Base-by-base conservation (phyloP, 2,329 filamentous ascomycete species). In the Acephala macrosclerotiorum region DNA sequence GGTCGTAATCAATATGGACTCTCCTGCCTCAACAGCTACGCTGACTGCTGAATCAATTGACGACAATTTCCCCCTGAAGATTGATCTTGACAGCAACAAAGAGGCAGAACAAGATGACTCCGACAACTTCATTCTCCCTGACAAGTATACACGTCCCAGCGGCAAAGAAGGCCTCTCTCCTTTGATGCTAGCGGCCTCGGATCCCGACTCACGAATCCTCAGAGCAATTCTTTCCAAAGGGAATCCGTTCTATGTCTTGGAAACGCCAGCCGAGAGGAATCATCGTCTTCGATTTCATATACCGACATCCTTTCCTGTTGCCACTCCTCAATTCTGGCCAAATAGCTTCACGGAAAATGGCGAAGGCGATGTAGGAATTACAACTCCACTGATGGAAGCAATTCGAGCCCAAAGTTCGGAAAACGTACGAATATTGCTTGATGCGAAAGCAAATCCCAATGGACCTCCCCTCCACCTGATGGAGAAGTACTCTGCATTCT, bases 361-460 rank as follows among this genome's bases (percentile, higher is more conserved):
- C n/a, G 18, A 58, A 11, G 40, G 49, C 8, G 33, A 63, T 25
- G 33, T 57, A 1, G 66, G 66, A 7, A 68, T 70, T 38, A 66
- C 66, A 9, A 64, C 60, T 11, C 68, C 70, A n/a, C 29, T 72
- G 11, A 63, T 70, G 56, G 66, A 68, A 67, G 66, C 70, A 11
- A 69, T 72, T 26, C 58, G 63, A n/a, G 64, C 60, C 5, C 35
- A 45, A 0, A 22, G 65, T 11, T 53, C 56, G 2, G 62, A 59
- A 1, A 69, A 72, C 33, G 66, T 72, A n/a, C 60, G 35, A 25
- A 64, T 56, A 7, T 35, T 70, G 4, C 22, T 53, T 16, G 49
- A 18, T 33, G 49, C 26, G 25, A 33, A 53, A 18, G 68, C 65
- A 22, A 64, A 70, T 58, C 68, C 68, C 0, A 66, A 70, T 57